Percentiles rank a stretch among this genome's conserved stretches.
Evolutionary conservation across 1,284 basidiomycete genomes (phyloP).

Genomic region (Anthracocystis walkeri): DNA sequence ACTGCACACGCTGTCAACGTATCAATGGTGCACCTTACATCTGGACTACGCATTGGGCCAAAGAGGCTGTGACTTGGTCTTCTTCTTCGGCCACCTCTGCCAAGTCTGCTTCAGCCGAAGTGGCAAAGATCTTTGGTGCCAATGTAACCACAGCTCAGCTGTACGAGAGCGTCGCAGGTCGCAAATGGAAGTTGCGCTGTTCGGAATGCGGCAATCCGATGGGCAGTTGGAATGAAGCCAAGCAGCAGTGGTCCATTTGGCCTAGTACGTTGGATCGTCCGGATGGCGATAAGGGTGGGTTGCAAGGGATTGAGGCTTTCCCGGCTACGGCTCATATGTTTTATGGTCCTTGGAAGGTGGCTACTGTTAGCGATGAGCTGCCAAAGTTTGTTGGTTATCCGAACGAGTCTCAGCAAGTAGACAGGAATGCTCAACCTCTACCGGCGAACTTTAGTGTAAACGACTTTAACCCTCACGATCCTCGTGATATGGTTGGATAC

Average conservation of each 20-base stretch:
- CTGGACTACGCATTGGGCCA: conserved; percentile 60
- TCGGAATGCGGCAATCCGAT: conserved; percentile 60
- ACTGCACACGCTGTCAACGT: conserved; percentile 62
- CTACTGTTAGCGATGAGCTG: conserved; percentile 33
- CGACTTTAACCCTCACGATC: conserved; percentile 49
- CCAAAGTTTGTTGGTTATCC: conserved; percentile 44
- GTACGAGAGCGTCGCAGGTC: conserved; percentile 49
- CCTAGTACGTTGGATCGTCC: conserved; percentile 50
- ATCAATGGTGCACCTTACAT: conserved; percentile 62
- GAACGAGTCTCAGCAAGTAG: conserved; percentile 41
- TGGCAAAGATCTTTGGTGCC: conserved; percentile 19
- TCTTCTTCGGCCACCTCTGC: conserved; percentile 14
- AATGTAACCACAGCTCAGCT: conserved; percentile 30
- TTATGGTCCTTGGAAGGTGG: conserved; percentile 44
- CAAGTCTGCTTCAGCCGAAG: conserved; percentile 1
- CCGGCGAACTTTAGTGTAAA: conserved; percentile 25
- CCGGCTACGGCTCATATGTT: conserved; percentile 38
- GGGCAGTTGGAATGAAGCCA: conserved; percentile 57
- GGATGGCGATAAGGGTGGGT: conserved; percentile 20
- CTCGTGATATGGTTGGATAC: conserved; percentile 68
- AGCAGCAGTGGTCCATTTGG: conserved; percentile 62
- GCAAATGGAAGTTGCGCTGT: conserved; percentile 63
- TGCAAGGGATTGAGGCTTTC: conserved; percentile 26
- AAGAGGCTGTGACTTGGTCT: conserved; percentile 54
- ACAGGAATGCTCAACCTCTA: conserved; percentile 28